Conservation (phyloP, 345 rosid genomes). For the Schrenkiella parvula region DNA sequence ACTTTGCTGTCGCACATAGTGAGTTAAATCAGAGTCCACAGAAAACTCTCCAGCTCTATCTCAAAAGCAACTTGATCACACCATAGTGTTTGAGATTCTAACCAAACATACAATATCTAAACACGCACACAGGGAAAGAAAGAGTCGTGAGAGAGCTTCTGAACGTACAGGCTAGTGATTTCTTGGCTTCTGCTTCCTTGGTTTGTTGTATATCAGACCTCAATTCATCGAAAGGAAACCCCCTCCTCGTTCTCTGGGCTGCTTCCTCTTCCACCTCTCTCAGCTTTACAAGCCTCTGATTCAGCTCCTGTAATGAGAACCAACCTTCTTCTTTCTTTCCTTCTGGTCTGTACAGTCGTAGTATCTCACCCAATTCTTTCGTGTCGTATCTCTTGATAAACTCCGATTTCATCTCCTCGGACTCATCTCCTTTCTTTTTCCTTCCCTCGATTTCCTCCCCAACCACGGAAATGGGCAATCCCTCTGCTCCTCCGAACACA, state of each 20-base stretch:
- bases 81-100: neutral
- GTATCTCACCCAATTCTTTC: conserved; percentile 44
- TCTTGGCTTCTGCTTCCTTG: conserved; percentile 20
- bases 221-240: neutral
- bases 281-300: conserved; percentile 60
- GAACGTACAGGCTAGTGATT: conserved; percentile 36
- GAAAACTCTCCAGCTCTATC: no score
- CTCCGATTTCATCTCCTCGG: conserved; percentile 28
- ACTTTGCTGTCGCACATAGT: no score
- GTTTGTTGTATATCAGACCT: conserved; percentile 21
- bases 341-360: conserved; percentile 43
- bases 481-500: conserved; percentile 41
- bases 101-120: neutral
- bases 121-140: neutral
- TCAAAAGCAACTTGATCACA: neutral
- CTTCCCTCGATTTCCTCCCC: conserved; percentile 40
- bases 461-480: conserved; percentile 38
- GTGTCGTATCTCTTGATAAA: conserved; percentile 35
- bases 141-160: neutral
- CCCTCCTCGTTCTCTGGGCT: neutral
- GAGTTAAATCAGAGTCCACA: neutral
- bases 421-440: neutral
- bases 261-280: conserved; percentile 57
- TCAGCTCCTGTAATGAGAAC: conserved; percentile 69
- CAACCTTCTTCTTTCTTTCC: conserved; percentile 34